Evolutionary conservation across 805 yeast genomes (phyloP).

Genomic region (Zygosaccharomyces rouxii): DNA sequence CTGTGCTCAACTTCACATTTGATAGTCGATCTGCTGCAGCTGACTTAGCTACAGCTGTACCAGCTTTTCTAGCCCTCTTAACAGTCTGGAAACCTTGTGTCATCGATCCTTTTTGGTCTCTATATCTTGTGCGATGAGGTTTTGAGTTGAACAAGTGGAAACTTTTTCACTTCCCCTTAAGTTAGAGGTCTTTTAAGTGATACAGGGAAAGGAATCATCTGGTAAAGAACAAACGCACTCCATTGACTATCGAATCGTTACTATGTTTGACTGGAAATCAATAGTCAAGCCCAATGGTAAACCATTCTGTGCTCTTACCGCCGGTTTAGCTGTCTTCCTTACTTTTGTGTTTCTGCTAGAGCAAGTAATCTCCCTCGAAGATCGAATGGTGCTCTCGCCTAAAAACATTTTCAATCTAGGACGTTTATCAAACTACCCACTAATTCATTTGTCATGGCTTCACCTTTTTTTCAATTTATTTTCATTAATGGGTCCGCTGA

Average conservation of each 20-base stretch:
- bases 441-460: constrained; percentile 57
- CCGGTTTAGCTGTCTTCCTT: constrained; percentile 57
- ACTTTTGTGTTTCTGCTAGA: constrained; percentile 40
- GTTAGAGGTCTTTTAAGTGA: neutral
- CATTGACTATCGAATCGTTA: neutral
- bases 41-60: constrained; percentile 5
- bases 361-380: constrained; percentile 13
- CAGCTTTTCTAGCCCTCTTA: constrained; percentile 7
- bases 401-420: constrained; percentile 13
- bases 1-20: constrained; percentile 36
- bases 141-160: neutral
- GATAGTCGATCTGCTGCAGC: constrained; percentile 38
- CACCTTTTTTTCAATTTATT: constrained; percentile 60
- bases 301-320: constrained; percentile 56
- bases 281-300: constrained; percentile 20
- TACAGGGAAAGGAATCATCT: neutral
- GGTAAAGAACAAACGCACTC: neutral
- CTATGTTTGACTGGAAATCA: constrained; percentile 10
- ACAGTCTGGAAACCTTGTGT: constrained; percentile 10
- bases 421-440: constrained; percentile 56
- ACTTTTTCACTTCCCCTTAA: neutral
- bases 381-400: constrained; percentile 15
- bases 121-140: neutral
- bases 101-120: constrained; percentile 3
- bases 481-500: constrained; percentile 55